Evolutionary conservation across 805 yeast species (phyloP).

Genomic region (Pichia nakasei): DNA sequence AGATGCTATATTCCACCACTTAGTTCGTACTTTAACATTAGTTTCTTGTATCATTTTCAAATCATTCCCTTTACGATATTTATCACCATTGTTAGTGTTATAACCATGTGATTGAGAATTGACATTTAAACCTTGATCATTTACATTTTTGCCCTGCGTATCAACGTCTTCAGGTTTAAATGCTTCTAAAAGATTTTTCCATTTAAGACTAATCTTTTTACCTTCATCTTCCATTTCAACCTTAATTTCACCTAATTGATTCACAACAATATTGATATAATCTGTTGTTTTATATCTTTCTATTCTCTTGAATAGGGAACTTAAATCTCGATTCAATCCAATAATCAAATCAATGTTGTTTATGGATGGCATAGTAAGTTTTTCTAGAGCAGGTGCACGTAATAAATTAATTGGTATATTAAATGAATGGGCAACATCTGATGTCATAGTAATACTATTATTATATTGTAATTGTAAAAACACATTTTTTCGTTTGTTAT

Average conservation of each 20-base stretch:
- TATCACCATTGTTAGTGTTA: too few relatives aligned
- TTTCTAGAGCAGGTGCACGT: slow-evolving; percentile 42
- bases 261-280: slow-evolving; percentile 40
- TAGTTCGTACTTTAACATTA: slow-evolving; percentile 44
- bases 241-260: slow-evolving; percentile 40
- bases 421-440: slow-evolving; percentile 53
- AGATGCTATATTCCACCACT: slow-evolving; percentile 63
- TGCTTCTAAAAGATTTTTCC: slow-evolving; percentile 38
- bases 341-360: slow-evolving; percentile 47
- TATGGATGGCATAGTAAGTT: slow-evolving; percentile 56
- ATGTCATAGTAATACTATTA: slow-evolving; percentile 33
- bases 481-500: slow-evolving; percentile 30
- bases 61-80: slow-evolving; percentile 5
- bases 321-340: slow-evolving; percentile 41
- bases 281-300: slow-evolving; percentile 57
- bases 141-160: not conserved
- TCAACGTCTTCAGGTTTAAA: slow-evolving; percentile 17
- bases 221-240: slow-evolving; percentile 49
- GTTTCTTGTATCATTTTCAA: slow-evolving; percentile 23
- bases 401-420: slow-evolving; percentile 63
- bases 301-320: slow-evolving; percentile 46
- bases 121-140: not conserved
- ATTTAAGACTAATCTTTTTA: slow-evolving; percentile 43
- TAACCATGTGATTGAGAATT: too few relatives aligned
- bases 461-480: slow-evolving; percentile 48